Percentiles rank a stretch among this genome's conserved stretches.
phyloP scores from a whole-genome alignment of 2,329 filamentous ascomycete species.

The Fusarium marasasianum region DNA sequence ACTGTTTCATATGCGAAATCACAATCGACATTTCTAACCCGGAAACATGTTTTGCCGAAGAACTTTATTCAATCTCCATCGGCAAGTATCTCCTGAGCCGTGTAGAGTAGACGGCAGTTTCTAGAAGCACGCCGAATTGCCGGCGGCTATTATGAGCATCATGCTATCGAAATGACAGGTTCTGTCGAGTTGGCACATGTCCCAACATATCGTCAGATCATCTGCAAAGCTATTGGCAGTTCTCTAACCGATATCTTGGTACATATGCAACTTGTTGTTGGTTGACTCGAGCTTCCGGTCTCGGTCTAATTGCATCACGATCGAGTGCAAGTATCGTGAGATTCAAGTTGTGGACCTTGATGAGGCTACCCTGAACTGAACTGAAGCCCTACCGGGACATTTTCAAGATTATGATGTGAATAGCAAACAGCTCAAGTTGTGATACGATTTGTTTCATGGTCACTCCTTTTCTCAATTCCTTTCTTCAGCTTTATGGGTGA shows the following conservation, averaged over 20 bases:
- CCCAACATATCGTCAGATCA: conserved; percentile 25
- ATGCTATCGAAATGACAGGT: background rate
- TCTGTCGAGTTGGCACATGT: background rate
- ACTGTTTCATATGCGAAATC: background rate
- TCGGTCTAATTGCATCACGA: background rate
- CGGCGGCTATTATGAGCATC: conserved; percentile 13
- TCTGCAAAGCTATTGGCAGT: background rate
- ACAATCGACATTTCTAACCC: background rate
- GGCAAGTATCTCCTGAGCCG: background rate
- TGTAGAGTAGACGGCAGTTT: conserved; percentile 1
- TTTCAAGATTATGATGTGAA: too few relatives aligned
- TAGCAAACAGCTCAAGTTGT: too few relatives aligned
- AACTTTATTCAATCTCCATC: background rate
- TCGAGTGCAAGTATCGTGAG: background rate
- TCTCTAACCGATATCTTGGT: background rate
- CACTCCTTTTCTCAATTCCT: too few relatives aligned
- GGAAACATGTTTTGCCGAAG: conserved; percentile 2
- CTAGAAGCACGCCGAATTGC: background rate
- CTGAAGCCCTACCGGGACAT: too few relatives aligned
- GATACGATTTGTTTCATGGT: too few relatives aligned
- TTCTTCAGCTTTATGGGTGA: too few relatives aligned
- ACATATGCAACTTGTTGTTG: background rate
- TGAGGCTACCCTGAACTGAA: conserved; percentile 10
- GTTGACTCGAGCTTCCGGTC: background rate
- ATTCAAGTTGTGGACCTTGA: background rate